These are phyloP conservation scores for Solanum hybrid DNA, from an alignment of 305 asterid genomes.

Conservation along the genomic window DNA sequence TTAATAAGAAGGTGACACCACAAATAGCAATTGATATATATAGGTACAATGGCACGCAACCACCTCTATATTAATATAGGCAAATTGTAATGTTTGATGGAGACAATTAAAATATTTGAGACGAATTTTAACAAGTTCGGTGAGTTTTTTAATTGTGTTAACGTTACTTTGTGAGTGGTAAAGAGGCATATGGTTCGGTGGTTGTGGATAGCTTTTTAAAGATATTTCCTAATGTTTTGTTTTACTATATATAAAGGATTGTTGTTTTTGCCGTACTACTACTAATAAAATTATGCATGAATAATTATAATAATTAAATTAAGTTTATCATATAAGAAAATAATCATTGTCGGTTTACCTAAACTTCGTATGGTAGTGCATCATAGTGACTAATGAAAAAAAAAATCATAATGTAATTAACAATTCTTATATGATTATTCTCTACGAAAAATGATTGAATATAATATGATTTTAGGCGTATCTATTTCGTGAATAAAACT, in stretches of 20 bases:
- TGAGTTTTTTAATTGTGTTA: background rate
- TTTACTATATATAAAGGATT: background rate
- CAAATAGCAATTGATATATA: background rate
- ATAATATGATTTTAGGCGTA: background rate
- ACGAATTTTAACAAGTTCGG: background rate
- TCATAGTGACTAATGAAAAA: background rate
- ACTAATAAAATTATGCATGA: background rate
- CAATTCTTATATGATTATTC: background rate
- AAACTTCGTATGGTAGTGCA: background rate
- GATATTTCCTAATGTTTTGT: background rate
- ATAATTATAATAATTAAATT: background rate
- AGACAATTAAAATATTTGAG: slow-evolving; percentile 3
- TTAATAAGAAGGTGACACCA: background rate
- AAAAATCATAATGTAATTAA: no score
- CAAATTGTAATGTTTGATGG: background rate
- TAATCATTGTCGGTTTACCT: background rate
- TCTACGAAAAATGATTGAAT: background rate
- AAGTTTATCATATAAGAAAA: background rate
- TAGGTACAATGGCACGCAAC: background rate
- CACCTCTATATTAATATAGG: background rate
- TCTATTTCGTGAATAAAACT: background rate
- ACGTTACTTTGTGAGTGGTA: background rate
- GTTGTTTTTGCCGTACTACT: background rate
- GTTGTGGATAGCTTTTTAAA: background rate
- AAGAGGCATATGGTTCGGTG: background rate